phyloP scores from a whole-genome alignment of 169 alveolate species.

The Plasmodium chabaudi region DNA sequence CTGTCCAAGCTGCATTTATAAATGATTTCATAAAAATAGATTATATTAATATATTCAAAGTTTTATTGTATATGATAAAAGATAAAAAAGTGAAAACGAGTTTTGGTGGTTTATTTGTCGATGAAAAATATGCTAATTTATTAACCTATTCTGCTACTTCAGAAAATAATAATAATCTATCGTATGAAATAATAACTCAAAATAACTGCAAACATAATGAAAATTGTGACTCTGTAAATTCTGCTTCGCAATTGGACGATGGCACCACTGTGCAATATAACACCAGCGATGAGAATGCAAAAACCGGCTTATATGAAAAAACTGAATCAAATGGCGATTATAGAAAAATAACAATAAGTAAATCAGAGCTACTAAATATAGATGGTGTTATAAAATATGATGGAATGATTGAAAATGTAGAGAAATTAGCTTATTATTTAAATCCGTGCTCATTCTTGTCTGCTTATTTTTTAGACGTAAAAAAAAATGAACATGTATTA shows the following conservation, averaged over 20 bases:
- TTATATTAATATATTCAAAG: conserved; percentile 32
- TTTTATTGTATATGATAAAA: conserved; percentile 17
- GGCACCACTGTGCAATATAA: no score
- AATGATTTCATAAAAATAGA: conserved; percentile 55
- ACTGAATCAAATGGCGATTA: not conserved
- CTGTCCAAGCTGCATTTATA: conserved; percentile 47
- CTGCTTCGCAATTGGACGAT: no score
- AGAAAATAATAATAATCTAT: not conserved
- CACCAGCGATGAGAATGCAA: not conserved
- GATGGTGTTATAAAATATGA: conserved; percentile 34
- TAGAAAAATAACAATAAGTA: conserved; percentile 33
- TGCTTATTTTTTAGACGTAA: conserved; percentile 76
- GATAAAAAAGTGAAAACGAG: conserved; percentile 30
- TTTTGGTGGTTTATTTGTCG: conserved; percentile 59
- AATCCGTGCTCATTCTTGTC: conserved; percentile 76
- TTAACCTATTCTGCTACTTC: not conserved
- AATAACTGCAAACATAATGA: no score
- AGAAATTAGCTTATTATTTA: conserved; percentile 27
- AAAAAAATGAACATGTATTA: conserved; percentile 81
- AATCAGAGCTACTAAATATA: conserved; percentile 28
- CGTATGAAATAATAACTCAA: not conserved
- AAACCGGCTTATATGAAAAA: not conserved
- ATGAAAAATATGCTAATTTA: conserved; percentile 10
- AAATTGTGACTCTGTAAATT: no score
- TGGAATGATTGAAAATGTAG: conserved; percentile 25